A percentile compares a stretch with the other conserved stretches of the same genome.
phyloP scores from a whole-genome alignment of 2,329 filamentous ascomycete species.

The Sclerotinia glacialis region DNA sequence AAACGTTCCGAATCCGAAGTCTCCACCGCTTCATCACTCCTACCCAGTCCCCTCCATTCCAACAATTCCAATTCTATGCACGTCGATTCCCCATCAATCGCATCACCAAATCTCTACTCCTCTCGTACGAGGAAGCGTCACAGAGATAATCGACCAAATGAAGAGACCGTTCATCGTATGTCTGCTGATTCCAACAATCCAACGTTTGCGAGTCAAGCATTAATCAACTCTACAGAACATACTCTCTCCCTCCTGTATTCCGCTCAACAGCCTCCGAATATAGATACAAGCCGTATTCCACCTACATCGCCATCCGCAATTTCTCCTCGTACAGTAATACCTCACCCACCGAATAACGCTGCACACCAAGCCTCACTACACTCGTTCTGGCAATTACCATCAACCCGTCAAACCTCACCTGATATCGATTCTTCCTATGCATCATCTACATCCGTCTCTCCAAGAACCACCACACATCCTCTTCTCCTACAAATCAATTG shows the following conservation, averaged over 20 bases:
- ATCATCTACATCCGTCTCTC: conserved; percentile 24
- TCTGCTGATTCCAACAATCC: conserved; percentile 1
- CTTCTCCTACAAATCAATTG: conserved; percentile 44
- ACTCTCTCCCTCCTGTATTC: conserved; percentile 58
- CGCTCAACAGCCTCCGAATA: conserved; percentile 46
- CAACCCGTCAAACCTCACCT: conserved; percentile 38
- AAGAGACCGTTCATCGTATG: conserved; percentile 45
- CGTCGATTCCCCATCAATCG: conserved; percentile 37
- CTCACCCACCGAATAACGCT: conserved; percentile 26
- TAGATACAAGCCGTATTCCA: conserved; percentile 27
- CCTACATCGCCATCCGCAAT: conserved; percentile 26
- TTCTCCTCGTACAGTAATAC: conserved; percentile 26
- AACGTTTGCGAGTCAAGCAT: conserved; percentile 11
- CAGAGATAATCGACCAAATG: conserved; percentile 57
- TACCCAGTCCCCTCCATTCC: conserved; percentile 41
- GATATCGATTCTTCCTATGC: conserved; percentile 34
- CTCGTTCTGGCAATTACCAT: conserved; percentile 58
- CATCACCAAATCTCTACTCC: conserved; percentile 47
- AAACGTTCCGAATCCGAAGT: conserved; percentile 62
- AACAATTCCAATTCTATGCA: conserved; percentile 41
- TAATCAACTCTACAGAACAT: conserved; percentile 40
- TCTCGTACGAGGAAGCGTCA: conserved; percentile 61
- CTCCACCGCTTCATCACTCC: conserved; percentile 46
- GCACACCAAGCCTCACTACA: conserved; percentile 53
- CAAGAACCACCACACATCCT: conserved; percentile 22